phyloP scores from a whole-genome alignment of 78 protist genomes.

The Acrasis kona region DNA sequence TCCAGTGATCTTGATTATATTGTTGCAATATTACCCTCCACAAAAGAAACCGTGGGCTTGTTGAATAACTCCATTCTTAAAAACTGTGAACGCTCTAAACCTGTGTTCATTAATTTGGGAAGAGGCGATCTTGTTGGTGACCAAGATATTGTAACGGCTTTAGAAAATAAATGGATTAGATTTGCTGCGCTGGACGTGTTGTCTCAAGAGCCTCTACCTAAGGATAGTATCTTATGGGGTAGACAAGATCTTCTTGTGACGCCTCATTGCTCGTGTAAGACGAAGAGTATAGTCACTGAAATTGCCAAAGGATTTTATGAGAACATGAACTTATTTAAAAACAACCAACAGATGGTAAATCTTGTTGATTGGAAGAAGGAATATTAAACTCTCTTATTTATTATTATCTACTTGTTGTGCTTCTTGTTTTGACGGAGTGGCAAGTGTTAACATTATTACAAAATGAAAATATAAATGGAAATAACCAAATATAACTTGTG shows the following conservation, averaged over 20 bases:
- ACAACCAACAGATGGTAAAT: not conserved
- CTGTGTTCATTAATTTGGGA: constrained; percentile 27
- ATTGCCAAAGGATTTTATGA: not conserved
- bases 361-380: not conserved
- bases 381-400: not conserved
- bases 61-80: too few relatives aligned
- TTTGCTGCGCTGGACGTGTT: constrained; percentile 53
- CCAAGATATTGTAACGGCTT: constrained; percentile 10
- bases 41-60: too few relatives aligned
- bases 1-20: too few relatives aligned
- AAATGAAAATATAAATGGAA: too few relatives aligned
- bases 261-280: constrained; percentile 32
- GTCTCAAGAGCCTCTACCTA: constrained; percentile 43
- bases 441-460: too few relatives aligned
- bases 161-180: not conserved
- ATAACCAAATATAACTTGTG: too few relatives aligned
- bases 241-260: constrained; percentile 16
- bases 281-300: not conserved
- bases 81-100: too few relatives aligned
- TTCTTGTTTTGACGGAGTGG: too few relatives aligned
- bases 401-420: too few relatives aligned
- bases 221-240: constrained; percentile 16
- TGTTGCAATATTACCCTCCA: too few relatives aligned
- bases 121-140: constrained; percentile 39
- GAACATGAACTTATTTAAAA: not conserved